These are phyloP conservation scores for Astraeus odoratus DNA, from an alignment of 768 basidiomycete genomes.

Conservation along the genomic window DNA sequence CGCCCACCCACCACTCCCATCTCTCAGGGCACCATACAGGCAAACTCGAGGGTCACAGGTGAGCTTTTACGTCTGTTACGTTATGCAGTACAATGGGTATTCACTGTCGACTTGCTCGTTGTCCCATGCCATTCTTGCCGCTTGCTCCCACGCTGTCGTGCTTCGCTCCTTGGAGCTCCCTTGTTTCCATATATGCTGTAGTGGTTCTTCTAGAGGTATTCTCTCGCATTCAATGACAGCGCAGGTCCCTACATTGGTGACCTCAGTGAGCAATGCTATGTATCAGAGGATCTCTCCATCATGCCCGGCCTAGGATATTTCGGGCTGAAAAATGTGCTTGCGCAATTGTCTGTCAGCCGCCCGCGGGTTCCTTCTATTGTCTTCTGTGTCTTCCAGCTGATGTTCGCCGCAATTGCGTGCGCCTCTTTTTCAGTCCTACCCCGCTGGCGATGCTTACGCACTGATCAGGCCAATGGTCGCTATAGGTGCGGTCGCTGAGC, in stretches of 20 bases:
- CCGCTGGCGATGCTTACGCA: background rate
- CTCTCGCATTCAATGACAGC: conserved; percentile 80
- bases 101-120: too few relatives aligned
- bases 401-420: conserved; percentile 87
- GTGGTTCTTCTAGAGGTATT: conserved; percentile 99
- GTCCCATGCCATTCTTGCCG: too few relatives aligned
- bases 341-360: conserved; percentile 67
- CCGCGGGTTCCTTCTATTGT: conserved; percentile 63
- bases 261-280: conserved; percentile 46
- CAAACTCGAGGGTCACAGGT: too few relatives aligned
- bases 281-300: background rate
- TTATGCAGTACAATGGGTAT: too few relatives aligned
- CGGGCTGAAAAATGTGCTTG: conserved; percentile 71
- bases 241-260: conserved; percentile 77
- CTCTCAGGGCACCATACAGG: too few relatives aligned
- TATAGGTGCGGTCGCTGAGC: conserved; percentile 89
- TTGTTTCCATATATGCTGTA: too few relatives aligned
- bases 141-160: too few relatives aligned
- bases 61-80: too few relatives aligned
- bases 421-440: conserved; percentile 18
- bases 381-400: conserved; percentile 82
- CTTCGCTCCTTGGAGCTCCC: too few relatives aligned
- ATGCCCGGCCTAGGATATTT: conserved; percentile 58
- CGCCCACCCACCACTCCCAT: too few relatives aligned
- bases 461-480: conserved; percentile 73